Base-by-base conservation (phyloP, 2,329 filamentous ascomycete species). In the Coniochaeta ligniaria region DNA sequence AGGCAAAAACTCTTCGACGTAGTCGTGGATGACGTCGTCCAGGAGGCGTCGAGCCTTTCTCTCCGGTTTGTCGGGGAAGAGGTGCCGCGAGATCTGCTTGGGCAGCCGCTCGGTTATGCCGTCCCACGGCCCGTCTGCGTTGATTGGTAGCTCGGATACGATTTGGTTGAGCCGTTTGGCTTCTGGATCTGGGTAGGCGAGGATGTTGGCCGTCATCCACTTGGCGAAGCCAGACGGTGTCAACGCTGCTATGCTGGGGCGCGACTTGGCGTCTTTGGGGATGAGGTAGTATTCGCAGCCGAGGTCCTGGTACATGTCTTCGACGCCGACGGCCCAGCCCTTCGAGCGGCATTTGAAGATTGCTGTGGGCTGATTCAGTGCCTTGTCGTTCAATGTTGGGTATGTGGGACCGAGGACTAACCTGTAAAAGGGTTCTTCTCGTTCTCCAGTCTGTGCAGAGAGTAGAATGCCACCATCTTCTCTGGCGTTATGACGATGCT, bases 381-480 rank as follows among this genome's bases (percentile, higher is more conserved):
- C 66, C 57, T 69, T 62, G n/a, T 63, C 64, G 54, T 68, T 62
- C 31, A 63, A 61, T 63, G 62, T 64, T 41, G 9, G 68, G 22
- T 6, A 47, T 47, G 22, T 8, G 12, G 6, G 8, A 28, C 12
- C 16, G 14, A 20, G 8, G 3, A 64, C 81, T 73, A 74, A 88
- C 88, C 80, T 65, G 83, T 74, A 78, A 91, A 92, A 2, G 85
- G 86, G 70, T 91, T 88, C 2, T 80, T 77, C 67, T 96, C 92
- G 16, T 80, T 75, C 0, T 83, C 74, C 1, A 92, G 71, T 58
- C 80, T 80, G 61, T 89, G 89, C 59, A 84, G 82, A 17, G 83
- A 78, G 69, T 96, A 96, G 66, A 93, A 91, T 56, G 81, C 80
- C 16, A 84, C 80, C 77, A 96, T 83, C 74, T 95, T 95, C 6